These are phyloP conservation scores for Pythium monospermum DNA, from an alignment of 352 stramenopile species.

Conservation along the genomic window DNA sequence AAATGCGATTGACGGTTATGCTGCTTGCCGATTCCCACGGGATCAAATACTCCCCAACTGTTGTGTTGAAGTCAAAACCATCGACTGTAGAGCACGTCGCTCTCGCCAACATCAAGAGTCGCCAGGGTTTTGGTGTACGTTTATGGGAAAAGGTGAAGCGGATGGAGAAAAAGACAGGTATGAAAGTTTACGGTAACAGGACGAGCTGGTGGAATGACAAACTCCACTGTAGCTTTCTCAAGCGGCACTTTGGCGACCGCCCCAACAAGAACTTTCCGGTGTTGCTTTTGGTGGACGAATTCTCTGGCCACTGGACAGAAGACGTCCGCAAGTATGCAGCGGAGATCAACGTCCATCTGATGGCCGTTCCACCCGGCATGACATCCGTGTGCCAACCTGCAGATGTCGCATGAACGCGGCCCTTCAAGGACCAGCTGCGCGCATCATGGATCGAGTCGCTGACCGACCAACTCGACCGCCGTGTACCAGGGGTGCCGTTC, in stretches of 20 bases:
- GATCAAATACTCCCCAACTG: constrained; percentile 12
- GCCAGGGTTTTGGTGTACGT: constrained; percentile 20
- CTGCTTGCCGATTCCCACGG: constrained; percentile 19
- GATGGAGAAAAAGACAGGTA: constrained; percentile 1
- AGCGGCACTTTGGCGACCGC: constrained; percentile 14
- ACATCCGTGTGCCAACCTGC: constrained; percentile 20
- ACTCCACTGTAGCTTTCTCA: constrained; percentile 18
- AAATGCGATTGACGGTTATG: constrained; percentile 22
- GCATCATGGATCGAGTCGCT: not conserved
- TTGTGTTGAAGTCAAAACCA: constrained; percentile 16
- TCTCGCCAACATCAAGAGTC: constrained; percentile 9
- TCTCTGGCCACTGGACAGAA: constrained; percentile 26
- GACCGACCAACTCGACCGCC: not conserved
- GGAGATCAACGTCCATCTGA: constrained; percentile 21
- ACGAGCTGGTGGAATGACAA: constrained; percentile 24
- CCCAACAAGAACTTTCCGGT: constrained; percentile 12
- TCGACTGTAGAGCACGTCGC: constrained; percentile 1
- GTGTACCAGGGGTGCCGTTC: not conserved
- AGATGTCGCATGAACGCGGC: constrained; percentile 1
- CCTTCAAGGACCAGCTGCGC: not conserved
- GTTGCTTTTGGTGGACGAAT: constrained; percentile 26
- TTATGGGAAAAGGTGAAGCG: constrained; percentile 19
- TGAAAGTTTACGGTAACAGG: constrained; percentile 21
- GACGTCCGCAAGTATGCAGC: constrained; percentile 19
- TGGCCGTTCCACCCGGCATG: constrained; percentile 14